Base-by-base conservation (phyloP, 345 rosid genomes). In the Linum tenue region DNA sequence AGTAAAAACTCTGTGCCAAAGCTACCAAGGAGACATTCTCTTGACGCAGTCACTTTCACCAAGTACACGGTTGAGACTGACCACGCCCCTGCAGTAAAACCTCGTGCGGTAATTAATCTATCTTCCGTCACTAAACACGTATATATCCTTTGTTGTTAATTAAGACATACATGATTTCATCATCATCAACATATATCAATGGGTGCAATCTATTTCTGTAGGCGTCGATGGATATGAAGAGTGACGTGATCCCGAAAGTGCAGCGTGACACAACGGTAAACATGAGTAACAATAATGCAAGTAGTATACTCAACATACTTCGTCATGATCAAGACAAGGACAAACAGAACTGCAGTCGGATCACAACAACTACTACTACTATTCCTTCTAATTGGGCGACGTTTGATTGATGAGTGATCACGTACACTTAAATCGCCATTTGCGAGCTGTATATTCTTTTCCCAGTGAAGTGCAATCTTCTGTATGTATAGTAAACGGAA, bases 371-470 rank as follows among this genome's bases (percentile, higher is more conserved):
- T 10, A 5, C 66, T 39, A 5, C 56, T 4, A 60, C 55, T 14
- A 37, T 67, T 68, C 87, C 91, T 37, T 51, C 85, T 4, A 67
- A 70, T 71, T 85, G 95, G 95, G 84, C 83, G 37, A 85, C 86
- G 66, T 88, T 88, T 44, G 87, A 88, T 35, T 88, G 89, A 83
- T 22, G 31, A 22, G 31, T 22, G 31, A 22, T 22, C 31, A 22
- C 31, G 31, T 22, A 22, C 31, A 22, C 31, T 22, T 22, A 22
- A 22, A 22, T 22, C 31, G 31, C 31, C 31, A 22, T 22, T 22
- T 22, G 31, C 31, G 31, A 22, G 31, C 31, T 22, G 31, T 22
- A 22, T 22, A 22, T 22, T 22, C 31, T 22, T 22, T 22, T 22
- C 31, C 31, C 31, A 22, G 31, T 22, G 31, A 22, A 22, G 31